Percentiles rank a stretch among this genome's conserved stretches.
phyloP scores from a whole-genome alignment of 1,284 basidiomycete genomes.

The Ceraceosorus guamensis region DNA sequence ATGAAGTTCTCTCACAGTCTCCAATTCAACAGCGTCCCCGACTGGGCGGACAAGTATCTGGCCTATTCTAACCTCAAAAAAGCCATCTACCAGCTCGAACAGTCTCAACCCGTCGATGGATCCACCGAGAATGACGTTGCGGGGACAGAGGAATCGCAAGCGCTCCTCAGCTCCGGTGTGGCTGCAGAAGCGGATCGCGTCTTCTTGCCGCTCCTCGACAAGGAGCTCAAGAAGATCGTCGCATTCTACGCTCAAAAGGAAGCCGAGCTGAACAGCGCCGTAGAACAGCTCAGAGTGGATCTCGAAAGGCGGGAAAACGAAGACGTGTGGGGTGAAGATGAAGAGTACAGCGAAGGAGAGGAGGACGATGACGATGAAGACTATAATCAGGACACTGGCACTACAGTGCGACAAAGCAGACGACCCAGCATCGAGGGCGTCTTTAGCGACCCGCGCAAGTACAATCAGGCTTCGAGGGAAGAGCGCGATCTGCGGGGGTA shows the following conservation, averaged over 20 bases:
- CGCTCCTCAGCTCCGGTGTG: not conserved
- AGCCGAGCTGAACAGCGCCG: conserved; percentile 53
- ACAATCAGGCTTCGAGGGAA: conserved; percentile 25
- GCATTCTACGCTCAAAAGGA: conserved; percentile 63
- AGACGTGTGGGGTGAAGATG: conserved; percentile 58
- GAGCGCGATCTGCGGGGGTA: conserved; percentile 26
- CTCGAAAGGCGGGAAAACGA: conserved; percentile 34
- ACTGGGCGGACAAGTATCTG: conserved; percentile 92
- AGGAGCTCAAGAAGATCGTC: conserved; percentile 74
- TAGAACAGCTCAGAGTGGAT: conserved; percentile 27
- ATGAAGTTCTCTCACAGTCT: conserved; percentile 58
- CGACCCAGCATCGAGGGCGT: conserved; percentile 34
- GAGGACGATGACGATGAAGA: conserved; percentile 52
- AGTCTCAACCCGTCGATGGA: conserved; percentile 22
- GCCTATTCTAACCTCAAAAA: conserved; percentile 48
- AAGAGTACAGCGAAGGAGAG: conserved; percentile 56
- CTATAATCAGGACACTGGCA: conserved; percentile 1
- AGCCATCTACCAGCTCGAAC: conserved; percentile 44
- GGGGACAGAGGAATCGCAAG: conserved; percentile 19
- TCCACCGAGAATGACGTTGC: conserved; percentile 30
- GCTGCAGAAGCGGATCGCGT: conserved; percentile 29
- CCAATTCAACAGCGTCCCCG: conserved; percentile 85
- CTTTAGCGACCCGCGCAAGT: conserved; percentile 24
- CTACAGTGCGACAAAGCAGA: conserved; percentile 21
- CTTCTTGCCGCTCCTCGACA: conserved; percentile 60